Base-by-base conservation (phyloP, 768 basidiomycete genomes). In the Serpula lacrymans region DNA sequence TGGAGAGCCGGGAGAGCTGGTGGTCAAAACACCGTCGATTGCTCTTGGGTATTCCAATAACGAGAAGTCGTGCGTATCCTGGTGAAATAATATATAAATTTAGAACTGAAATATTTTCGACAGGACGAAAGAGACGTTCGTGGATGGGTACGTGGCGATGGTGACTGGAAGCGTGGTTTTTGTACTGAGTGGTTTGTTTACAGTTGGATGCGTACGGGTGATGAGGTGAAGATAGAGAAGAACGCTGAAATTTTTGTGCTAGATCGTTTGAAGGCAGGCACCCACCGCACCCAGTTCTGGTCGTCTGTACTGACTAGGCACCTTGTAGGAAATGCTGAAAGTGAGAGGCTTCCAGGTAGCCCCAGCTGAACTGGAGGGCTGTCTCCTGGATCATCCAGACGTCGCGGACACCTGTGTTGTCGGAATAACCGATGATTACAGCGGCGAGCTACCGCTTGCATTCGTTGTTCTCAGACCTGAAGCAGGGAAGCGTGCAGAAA, bases 361-460 rank as follows among this genome's bases (percentile, higher is more conserved):
- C 3, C 80, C 82, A 1, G 80, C 82, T 3, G 82, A 83, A 47
- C 59, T 83, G 1, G 81, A 84, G 58, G 82, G 79, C 0, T 81
- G 81, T 55, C 64, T 84, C 34, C 67, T 85, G 25, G 53, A 68
- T 25, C 81, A 84, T 50, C 67, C 72, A 8, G 77, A 79, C 43
- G 81, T 88, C 9, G 63, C 59, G 4, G 82, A 82, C 51, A 68
- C 68, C 1, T 82, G 82, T 48, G 78, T 84, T 6, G 80, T 88
- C 6, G 75, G 82, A 4, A 54, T 86, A 14, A 71, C 71, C 1
- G 83, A 89, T 50, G 85, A 88, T 17, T 87, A 82, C 54, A 83
- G 74, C 42, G 85, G 87, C 13, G 86, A 90, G 55, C 49, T 85
- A 9, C 86, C 88, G 1, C 52, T 84, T 39, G 86, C 87, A 6